These are phyloP conservation scores for Solanum chmielewskii DNA, from an alignment of 257 asterid species.

Conservation along the genomic window DNA sequence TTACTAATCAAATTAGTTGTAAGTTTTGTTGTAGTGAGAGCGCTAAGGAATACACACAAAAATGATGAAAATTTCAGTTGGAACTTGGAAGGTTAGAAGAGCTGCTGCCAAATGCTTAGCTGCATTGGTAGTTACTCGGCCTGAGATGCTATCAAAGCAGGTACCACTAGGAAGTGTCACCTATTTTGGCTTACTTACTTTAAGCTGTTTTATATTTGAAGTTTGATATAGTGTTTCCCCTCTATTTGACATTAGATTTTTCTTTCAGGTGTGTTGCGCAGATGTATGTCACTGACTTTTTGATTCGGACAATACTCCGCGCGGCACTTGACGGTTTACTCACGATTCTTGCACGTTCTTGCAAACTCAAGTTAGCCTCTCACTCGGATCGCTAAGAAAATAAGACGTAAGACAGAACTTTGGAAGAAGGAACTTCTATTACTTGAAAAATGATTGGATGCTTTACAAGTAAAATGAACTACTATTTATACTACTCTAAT, in stretches of 20 bases:
- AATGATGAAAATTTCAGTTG: conserved; percentile 93
- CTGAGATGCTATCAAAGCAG: conserved; percentile 93
- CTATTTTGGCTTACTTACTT: neutral
- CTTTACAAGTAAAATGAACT: no score
- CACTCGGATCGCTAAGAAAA: no score
- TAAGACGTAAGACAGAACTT: no score
- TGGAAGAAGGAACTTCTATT: no score
- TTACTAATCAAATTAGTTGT: neutral
- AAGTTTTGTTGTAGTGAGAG: conserved; percentile 44
- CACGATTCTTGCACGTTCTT: no score
- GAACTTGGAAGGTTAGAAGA: conserved; percentile 99
- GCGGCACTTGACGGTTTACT: no score
- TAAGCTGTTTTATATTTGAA: neutral
- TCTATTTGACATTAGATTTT: neutral
- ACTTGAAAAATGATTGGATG: no score
- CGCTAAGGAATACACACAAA: conserved; percentile 68
- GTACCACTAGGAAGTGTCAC: conserved; percentile 19
- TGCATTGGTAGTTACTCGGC: conserved; percentile 85
- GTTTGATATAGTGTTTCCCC: neutral
- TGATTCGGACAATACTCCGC: no score
- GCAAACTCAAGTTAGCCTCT: no score
- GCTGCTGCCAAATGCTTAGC: conserved; percentile 98
- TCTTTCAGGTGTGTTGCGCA: neutral
- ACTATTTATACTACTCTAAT: no score
- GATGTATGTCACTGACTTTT: no score